Evolutionary conservation across 2,329 filamentous ascomycete genomes (phyloP).

Genomic region (Iodosphaeria phyllophila): DNA sequence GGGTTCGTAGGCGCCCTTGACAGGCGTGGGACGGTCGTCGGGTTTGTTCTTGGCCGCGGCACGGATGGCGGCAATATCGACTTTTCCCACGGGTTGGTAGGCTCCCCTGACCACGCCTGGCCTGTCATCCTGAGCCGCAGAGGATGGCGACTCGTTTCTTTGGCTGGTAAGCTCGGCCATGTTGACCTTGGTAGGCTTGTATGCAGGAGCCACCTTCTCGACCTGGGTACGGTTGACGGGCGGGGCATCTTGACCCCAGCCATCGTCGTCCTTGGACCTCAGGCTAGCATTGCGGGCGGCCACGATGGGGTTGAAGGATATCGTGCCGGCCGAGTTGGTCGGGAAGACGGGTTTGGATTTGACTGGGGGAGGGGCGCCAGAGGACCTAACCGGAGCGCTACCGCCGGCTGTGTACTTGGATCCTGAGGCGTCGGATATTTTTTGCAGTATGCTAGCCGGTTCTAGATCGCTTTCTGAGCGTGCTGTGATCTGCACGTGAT

Average conservation of each 20-base stretch:
- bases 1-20: conserved; percentile 89
- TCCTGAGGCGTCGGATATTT: conserved; percentile 86
- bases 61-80: conserved; percentile 88
- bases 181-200: conserved; percentile 91
- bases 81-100: conserved; percentile 89
- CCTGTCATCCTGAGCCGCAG: conserved; percentile 25
- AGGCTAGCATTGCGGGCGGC: conserved; percentile 41
- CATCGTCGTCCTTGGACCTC: conserved; percentile 54
- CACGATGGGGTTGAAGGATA: conserved; percentile 47
- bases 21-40: conserved; percentile 65
- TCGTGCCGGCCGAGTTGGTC: conserved; percentile 39
- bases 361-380: conserved; percentile 47
- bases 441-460: conserved; percentile 75
- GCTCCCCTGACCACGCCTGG: conserved; percentile 60
- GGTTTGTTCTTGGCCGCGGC: conserved; percentile 48
- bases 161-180: conserved; percentile 69
- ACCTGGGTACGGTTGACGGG: conserved; percentile 70
- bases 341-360: conserved; percentile 87
- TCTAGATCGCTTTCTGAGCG: conserved; percentile 79
- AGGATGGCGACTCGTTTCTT: conserved; percentile 45
- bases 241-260: conserved; percentile 92
- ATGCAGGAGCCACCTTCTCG: conserved; percentile 82
- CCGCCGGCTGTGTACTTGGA: conserved; percentile 72
- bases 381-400: conserved; percentile 27
- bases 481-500: conserved; percentile 94